Evolutionary conservation across 257 asterid genomes (phyloP).

Genomic region (Solanum etuberosum): DNA sequence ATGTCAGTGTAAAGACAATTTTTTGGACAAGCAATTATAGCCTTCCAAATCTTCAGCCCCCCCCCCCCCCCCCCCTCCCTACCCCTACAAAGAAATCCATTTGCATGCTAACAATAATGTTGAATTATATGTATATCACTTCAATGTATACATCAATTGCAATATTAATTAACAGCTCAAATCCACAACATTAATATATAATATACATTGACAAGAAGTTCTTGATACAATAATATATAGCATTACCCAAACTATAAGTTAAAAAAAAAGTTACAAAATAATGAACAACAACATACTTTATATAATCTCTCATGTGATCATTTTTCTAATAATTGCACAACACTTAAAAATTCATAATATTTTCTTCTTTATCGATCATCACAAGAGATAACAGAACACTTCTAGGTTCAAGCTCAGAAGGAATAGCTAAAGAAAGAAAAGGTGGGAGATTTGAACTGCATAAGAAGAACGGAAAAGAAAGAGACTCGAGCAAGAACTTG

Average conservation of each 20-base stretch:
- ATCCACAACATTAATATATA: not conserved
- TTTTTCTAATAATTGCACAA: not conserved
- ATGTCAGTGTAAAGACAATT: not conserved
- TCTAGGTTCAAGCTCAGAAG: slow-evolving; percentile 13
- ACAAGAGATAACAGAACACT: not conserved
- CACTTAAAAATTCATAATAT: not conserved
- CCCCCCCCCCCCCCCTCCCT: not conserved
- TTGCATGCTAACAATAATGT: not conserved
- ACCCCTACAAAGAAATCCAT: not conserved
- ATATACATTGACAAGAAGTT: not conserved
- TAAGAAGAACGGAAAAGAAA: not conserved
- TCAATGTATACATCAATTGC: not conserved
- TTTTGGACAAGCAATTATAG: not conserved
- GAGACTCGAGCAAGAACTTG: too few species aligned
- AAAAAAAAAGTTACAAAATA: not conserved
- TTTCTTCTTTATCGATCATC: not conserved
- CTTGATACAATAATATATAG: not conserved
- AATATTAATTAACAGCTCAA: not conserved
- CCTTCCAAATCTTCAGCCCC: not conserved
- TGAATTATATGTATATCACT: not conserved
- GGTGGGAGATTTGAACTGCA: slow-evolving; percentile 13
- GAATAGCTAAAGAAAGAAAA: slow-evolving; percentile 5
- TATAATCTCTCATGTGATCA: not conserved
- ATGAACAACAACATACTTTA: not conserved
- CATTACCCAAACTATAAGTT: not conserved